Conservation (phyloP, 208 protist species). For the Porcisia hertigi region DNA sequence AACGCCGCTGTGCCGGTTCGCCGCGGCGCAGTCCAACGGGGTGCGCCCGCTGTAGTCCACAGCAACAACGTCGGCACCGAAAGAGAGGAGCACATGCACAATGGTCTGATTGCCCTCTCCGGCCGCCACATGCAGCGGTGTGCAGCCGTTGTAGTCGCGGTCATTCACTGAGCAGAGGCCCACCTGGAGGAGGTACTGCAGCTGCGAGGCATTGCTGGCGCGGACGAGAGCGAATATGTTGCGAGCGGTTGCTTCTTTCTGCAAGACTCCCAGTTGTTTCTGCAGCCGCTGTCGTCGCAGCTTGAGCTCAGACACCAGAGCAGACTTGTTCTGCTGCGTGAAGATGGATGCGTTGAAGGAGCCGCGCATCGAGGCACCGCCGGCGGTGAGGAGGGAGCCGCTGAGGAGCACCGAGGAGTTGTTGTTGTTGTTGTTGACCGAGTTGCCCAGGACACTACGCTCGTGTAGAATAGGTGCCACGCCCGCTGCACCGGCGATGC, state of each 20-base stretch:
- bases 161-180: slow-evolving; percentile 69
- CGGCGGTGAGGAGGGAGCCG: slow-evolving; percentile 8
- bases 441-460: not conserved
- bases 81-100: slow-evolving; percentile 80
- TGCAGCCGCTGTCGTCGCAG: slow-evolving; percentile 58
- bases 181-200: slow-evolving; percentile 78
- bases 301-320: slow-evolving; percentile 73
- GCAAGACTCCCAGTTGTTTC: slow-evolving; percentile 50
- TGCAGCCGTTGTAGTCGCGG: slow-evolving; percentile 89
- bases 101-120: slow-evolving; percentile 78
- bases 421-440: not conserved
- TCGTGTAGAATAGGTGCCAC: not conserved
- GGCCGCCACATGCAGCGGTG: slow-evolving; percentile 83
- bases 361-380: slow-evolving; percentile 16
- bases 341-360: slow-evolving; percentile 29
- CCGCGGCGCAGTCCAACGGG: slow-evolving; percentile 81
- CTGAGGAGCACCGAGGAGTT: not conserved
- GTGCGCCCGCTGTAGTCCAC: slow-evolving; percentile 78
- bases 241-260: slow-evolving; percentile 52
- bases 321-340: slow-evolving; percentile 48
- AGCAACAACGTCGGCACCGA: slow-evolving; percentile 73
- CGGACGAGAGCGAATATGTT: slow-evolving; percentile 88
- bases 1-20: slow-evolving; percentile 78
- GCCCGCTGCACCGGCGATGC: not conserved
- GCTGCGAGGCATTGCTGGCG: slow-evolving; percentile 71